Base-by-base conservation (phyloP, 2,329 filamentous ascomycete genomes). In the Penicillium frequentans region DNA sequence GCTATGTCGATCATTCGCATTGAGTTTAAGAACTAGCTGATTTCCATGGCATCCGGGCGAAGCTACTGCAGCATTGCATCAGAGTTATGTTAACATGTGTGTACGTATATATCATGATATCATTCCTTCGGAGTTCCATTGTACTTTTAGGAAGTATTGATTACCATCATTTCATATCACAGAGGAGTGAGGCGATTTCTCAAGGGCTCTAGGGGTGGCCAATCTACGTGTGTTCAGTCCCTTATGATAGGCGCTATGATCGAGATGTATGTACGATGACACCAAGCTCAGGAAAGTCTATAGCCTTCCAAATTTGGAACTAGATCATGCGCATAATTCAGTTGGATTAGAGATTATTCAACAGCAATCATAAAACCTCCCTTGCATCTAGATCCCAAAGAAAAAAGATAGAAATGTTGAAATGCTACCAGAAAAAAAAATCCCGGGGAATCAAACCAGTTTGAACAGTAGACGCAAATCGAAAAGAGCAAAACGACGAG, bases 401-500 rank as follows among this genome's bases (percentile, higher is more conserved):
- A 48, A 21, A 37, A 42, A 24, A 55, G 56, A 42, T 33, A 21
- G 31, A 43, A 58, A 61, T 46, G 39, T 35, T 26, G 54, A 59
- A 56, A 49, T 42, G 19, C 51, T 58, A 59, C 56, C 55, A 54
- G 21, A 43, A 57, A 53, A 44, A 56, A 60, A 13, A 59, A 55
- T 61, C 52, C 60, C 57, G 56, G 55, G 58, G 55, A 65, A 60
- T 60, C 58, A 57, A 51, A 63, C 50, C 55, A 50, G 58, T 46
- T 53, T 55, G 52, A 57, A 66, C 49, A 62, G 60, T 54, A 60
- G 54, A 57, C 52, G 54, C 58, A 64, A 60, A 50, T 58, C 52
- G 48, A 60, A 58, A 52, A 61, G 54, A 50, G 54, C 48, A 60
- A 64, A 59, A 58, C 49, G 45, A 65, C 60, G 53, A 66, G 62